Evolutionary conservation across 179 eudicot genomes (phyloP).

Genomic region (Spergularia azorica): DNA sequence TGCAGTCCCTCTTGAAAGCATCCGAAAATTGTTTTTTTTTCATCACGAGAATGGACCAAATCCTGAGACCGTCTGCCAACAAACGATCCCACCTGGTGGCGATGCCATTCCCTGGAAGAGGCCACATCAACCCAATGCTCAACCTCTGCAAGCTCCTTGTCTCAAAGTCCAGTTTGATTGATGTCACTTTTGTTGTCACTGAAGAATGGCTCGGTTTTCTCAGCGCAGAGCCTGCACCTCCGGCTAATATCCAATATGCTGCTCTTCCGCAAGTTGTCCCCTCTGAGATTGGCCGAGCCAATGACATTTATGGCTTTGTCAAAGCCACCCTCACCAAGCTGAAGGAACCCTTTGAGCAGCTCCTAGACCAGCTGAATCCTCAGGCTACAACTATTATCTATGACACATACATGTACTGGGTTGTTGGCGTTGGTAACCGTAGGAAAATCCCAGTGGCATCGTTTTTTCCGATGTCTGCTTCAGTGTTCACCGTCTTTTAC

Average conservation of each 20-base stretch:
- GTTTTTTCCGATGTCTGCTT: slow-evolving; percentile 47
- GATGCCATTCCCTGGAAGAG: slow-evolving; percentile 66
- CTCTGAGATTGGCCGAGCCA: slow-evolving; percentile 52
- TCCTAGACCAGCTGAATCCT: slow-evolving; percentile 44
- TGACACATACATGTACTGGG: slow-evolving; percentile 50
- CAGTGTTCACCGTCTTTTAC: slow-evolving; percentile 37
- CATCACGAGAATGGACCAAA: not conserved
- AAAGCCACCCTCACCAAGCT: slow-evolving; percentile 46
- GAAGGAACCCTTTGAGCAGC: slow-evolving; percentile 51
- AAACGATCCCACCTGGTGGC: slow-evolving; percentile 48
- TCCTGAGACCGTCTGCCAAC: not conserved
- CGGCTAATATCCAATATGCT: slow-evolving; percentile 37
- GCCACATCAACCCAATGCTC: slow-evolving; percentile 72
- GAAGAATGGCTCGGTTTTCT: slow-evolving; percentile 73
- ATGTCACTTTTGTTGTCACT: slow-evolving; percentile 55
- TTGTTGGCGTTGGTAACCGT: slow-evolving; percentile 29
- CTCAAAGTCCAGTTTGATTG: slow-evolving; percentile 20
- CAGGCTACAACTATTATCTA: slow-evolving; percentile 36
- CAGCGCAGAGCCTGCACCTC: slow-evolving; percentile 33
- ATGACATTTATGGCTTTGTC: slow-evolving; percentile 39
- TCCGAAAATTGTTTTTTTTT: not conserved
- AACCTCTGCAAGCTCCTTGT: slow-evolving; percentile 54
- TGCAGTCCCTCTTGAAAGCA: not conserved
- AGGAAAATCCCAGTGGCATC: slow-evolving; percentile 57
- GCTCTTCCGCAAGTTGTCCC: slow-evolving; percentile 65